These are phyloP conservation scores for Quercus bicolor DNA, from an alignment of 306 rosid genomes.

Conservation along the genomic window DNA sequence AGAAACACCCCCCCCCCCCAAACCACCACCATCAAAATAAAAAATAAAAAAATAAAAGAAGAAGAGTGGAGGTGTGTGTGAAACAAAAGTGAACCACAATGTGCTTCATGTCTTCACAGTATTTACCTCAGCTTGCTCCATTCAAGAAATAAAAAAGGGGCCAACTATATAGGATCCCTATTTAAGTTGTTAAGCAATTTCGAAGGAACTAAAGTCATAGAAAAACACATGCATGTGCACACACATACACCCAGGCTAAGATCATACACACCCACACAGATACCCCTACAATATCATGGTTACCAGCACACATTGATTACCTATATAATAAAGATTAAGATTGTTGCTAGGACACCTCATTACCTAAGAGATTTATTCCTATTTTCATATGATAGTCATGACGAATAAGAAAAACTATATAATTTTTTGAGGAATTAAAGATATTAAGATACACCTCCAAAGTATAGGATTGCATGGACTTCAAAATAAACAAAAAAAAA, in stretches of 20 bases:
- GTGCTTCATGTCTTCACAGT: constrained; percentile 4
- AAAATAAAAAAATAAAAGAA: background rate
- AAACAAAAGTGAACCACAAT: background rate
- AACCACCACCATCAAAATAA: no score
- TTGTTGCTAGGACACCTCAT: background rate
- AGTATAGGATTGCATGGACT: background rate
- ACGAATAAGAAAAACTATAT: background rate
- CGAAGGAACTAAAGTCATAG: background rate
- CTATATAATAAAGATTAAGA: background rate
- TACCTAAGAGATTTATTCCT: background rate
- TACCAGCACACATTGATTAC: background rate
- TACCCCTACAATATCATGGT: background rate
- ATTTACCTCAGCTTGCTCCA: background rate
- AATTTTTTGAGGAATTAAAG: background rate
- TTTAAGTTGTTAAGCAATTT: background rate
- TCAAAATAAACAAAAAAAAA: background rate
- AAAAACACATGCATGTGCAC: background rate
- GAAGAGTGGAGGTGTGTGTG: background rate
- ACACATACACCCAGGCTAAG: background rate
- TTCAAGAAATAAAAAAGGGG: background rate
- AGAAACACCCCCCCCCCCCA: background rate
- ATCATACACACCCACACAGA: no score
- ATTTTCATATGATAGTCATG: background rate
- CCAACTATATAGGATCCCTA: background rate
- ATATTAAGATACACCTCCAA: background rate